Percentiles rank a stretch among this genome's conserved stretches.
phyloP scores from a whole-genome alignment of 2,329 filamentous ascomycete species.

The Fusarium sp. region DNA sequence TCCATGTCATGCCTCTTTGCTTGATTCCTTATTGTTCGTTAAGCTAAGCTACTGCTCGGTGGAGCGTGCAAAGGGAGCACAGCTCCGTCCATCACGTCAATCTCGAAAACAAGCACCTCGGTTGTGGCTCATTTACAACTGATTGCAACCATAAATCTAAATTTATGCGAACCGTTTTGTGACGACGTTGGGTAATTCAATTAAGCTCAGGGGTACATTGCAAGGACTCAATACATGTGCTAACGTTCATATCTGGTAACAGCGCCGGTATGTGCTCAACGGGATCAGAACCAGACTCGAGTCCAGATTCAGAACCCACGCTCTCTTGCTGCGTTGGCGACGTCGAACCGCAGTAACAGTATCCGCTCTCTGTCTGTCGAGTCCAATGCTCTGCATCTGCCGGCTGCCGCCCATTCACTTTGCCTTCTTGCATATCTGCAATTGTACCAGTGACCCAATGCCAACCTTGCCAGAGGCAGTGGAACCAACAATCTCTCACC shows the following conservation, averaged over 20 bases:
- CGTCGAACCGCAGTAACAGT: slow-evolving; percentile 21
- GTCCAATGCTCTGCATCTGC: slow-evolving; percentile 26
- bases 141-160: slow-evolving; percentile 32
- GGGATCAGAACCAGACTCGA: not conserved
- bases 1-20: slow-evolving; percentile 12
- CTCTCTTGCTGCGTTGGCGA: slow-evolving; percentile 22
- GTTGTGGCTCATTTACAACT: slow-evolving; percentile 22
- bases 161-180: slow-evolving; percentile 12
- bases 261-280: slow-evolving; percentile 25
- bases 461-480: slow-evolving; percentile 23
- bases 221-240: slow-evolving; percentile 13
- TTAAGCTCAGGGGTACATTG: slow-evolving; percentile 30
- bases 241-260: slow-evolving; percentile 27
- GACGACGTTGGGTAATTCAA: slow-evolving; percentile 30
- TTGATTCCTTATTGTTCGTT: slow-evolving; percentile 9
- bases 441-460: slow-evolving; percentile 12
- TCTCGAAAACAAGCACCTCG: slow-evolving; percentile 25
- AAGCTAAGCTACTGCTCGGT: slow-evolving; percentile 1
- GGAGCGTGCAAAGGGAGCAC: slow-evolving; percentile 17
- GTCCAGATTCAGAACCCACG: slow-evolving; percentile 1
- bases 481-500: slow-evolving; percentile 37
- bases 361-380: slow-evolving; percentile 9
- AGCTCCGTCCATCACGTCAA: slow-evolving; percentile 16
- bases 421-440: slow-evolving; percentile 29
- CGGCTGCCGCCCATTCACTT: slow-evolving; percentile 19